These are phyloP conservation scores for Euphorbia tirucalli DNA, from an alignment of 345 rosid species.

Conservation along the genomic window DNA sequence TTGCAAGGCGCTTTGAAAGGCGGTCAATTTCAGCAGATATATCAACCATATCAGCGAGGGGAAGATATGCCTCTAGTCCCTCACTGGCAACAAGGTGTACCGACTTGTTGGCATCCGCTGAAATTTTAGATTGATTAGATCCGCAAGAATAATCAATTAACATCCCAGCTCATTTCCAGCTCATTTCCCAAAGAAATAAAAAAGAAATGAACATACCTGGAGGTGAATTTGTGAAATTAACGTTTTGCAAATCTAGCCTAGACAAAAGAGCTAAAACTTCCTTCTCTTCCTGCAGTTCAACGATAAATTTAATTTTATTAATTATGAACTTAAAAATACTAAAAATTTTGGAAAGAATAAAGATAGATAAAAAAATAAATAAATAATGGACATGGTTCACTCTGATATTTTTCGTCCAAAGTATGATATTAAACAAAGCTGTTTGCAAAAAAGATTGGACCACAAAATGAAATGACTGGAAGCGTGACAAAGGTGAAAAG, in stretches of 20 bases:
- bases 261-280: slow-evolving; percentile 83
- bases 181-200: neutral
- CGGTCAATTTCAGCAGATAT: slow-evolving; percentile 86
- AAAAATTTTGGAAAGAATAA: neutral
- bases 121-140: slow-evolving; percentile 17
- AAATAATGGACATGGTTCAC: no score
- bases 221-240: slow-evolving; percentile 61
- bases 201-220: slow-evolving; percentile 49
- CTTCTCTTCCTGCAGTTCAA: slow-evolving; percentile 65
- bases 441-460: neutral
- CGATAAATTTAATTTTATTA: neutral
- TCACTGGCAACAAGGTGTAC: slow-evolving; percentile 94
- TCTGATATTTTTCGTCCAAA: neutral
- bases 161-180: neutral
- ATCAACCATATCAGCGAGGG: slow-evolving; percentile 90
- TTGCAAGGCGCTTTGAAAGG: slow-evolving; percentile 80
- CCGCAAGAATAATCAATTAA: neutral
- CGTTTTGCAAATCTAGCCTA: slow-evolving; percentile 64
- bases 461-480: neutral
- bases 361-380: neutral
- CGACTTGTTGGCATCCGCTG: slow-evolving; percentile 76
- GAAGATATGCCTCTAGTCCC: slow-evolving; percentile 96
- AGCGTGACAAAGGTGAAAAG: neutral
- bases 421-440: neutral
- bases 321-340: neutral